Evolutionary conservation across 1,284 basidiomycete species (phyloP), one percentile per base, ranked within the genome.

Genomic region (Austropuccinia psidii): DNA sequence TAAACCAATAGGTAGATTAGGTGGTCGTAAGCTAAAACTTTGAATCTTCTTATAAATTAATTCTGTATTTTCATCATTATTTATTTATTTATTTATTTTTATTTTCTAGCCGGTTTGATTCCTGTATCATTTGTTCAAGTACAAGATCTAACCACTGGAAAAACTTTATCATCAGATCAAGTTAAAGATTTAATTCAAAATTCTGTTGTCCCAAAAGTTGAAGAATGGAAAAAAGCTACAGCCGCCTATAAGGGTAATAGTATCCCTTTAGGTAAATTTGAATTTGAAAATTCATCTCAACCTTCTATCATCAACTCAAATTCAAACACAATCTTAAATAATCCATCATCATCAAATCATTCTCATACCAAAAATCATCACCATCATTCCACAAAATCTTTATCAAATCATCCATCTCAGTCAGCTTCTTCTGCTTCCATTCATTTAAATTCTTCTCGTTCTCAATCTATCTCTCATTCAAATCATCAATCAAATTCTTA

Each of bases 161-260:
- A 77, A 67, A 75, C 76, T 19, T 72, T 60, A 11, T 47, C 62
- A 37, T 41, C 55, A 27, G 83, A 85, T 24, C 88, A 93, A 76
- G 85, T 95, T 7, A 86, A 88, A 31, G 84, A 86, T 21, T 85
- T 96, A 75, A 92, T 96, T 81, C 87, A 91, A 78, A 85, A 86
- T 31, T 91, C 91, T 24, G 88, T 90, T 75, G 85, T 98, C 19
- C 96, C 96, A 29, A 89, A 88, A 77, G 94, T 98, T 13, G 95
- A 98, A 80, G 94, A 98, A 77, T 99, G 96, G 96, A 98, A 98
- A 81, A 89, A 89, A 79, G 90, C 91, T 64, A 92, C 97, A 83
- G 87, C 93, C 73, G 90, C 87, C 77, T 98, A 98, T 84, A 98
- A 97, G 83, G 91, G 93, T 77, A 93, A 90, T 79, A 93, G 91